A percentile compares a stretch with the other conserved stretches of the same genome.
Evolutionary conservation across 139 green algal species (phyloP).

Genomic region (Chloropicon primus): DNA sequence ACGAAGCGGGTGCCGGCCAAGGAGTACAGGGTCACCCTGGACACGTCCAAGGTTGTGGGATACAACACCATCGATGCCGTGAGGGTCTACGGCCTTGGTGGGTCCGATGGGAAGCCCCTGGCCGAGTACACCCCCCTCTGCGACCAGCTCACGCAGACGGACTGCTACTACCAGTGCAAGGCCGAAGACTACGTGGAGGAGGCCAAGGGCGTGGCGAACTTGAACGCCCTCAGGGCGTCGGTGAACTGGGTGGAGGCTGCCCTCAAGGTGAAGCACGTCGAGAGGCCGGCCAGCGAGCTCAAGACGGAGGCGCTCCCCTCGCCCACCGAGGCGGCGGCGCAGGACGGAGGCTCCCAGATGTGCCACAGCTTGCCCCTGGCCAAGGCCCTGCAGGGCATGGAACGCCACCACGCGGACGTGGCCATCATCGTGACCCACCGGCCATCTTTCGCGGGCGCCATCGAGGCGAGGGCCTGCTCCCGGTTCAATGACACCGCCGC

Average conservation of each 20-base stretch:
- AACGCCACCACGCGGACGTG: not conserved
- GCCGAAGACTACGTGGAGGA: not conserved
- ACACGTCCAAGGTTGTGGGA: constrained; percentile 8
- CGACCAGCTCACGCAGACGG: not conserved
- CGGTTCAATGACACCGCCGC: not conserved
- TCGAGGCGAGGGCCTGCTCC: not conserved
- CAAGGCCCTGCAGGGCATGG: not conserved
- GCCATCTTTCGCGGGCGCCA: not conserved
- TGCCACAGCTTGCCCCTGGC: not conserved
- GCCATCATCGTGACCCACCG: not conserved
- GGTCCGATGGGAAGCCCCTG: constrained; percentile 1
- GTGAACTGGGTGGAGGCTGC: not conserved
- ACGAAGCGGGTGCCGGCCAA: not conserved
- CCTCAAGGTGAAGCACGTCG: not conserved
- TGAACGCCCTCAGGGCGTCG: not conserved
- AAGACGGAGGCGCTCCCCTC: not conserved
- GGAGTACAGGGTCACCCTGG: constrained; percentile 4
- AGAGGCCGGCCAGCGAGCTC: not conserved
- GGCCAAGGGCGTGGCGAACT: not conserved
- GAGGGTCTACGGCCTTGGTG: constrained; percentile 3
- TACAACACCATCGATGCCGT: constrained; percentile 15
- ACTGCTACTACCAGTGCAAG: constrained; percentile 1
- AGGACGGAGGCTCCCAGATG: not conserved
- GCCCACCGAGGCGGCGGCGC: not conserved
- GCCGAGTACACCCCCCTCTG: not conserved